Percentiles rank a stretch among this genome's conserved stretches.
Evolutionary conservation across 805 yeast species (phyloP).

Genomic region (Soucietia sequanensis): DNA sequence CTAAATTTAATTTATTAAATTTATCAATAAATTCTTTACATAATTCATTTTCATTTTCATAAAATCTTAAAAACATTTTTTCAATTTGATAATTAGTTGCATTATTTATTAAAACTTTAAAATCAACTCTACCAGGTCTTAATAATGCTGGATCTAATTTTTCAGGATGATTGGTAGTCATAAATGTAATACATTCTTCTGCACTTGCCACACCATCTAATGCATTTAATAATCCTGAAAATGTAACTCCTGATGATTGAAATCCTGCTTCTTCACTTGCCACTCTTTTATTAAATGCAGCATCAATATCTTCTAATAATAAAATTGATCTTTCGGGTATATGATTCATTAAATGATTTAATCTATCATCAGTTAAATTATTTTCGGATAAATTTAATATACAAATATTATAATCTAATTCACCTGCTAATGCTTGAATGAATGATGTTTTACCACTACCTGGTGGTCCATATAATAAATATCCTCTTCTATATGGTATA

Average conservation of each 20-base stretch:
- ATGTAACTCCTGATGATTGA: slow-evolving; percentile 79
- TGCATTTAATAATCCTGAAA: slow-evolving; percentile 90
- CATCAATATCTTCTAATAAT: slow-evolving; percentile 89
- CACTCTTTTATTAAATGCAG: slow-evolving; percentile 84
- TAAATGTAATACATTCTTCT: slow-evolving; percentile 92
- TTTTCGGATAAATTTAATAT: slow-evolving; percentile 87
- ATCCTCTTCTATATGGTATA: slow-evolving; percentile 96
- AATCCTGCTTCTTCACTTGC: slow-evolving; percentile 78
- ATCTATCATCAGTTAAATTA: slow-evolving; percentile 89
- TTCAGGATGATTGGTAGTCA: slow-evolving; percentile 98
- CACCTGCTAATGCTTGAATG: slow-evolving; percentile 96
- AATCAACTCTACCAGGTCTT: slow-evolving; percentile 94
- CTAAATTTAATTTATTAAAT: slow-evolving; percentile 45
- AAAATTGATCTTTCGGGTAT: slow-evolving; percentile 87
- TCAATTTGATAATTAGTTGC: slow-evolving; percentile 82
- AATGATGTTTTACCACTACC: slow-evolving; percentile 96
- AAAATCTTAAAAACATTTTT: slow-evolving; percentile 85
- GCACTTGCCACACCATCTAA: slow-evolving; percentile 97
- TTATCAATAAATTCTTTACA: slow-evolving; percentile 53
- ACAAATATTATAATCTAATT: slow-evolving; percentile 92
- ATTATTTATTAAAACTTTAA: slow-evolving; percentile 76
- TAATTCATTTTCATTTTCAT: slow-evolving; percentile 55
- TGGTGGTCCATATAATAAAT: slow-evolving; percentile 93
- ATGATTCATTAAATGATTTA: slow-evolving; percentile 94
- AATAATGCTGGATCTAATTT: slow-evolving; percentile 87